Evolutionary conservation across 768 basidiomycete species (phyloP), one percentile per base, ranked within the genome.

Genomic region (Suillus bovinus): DNA sequence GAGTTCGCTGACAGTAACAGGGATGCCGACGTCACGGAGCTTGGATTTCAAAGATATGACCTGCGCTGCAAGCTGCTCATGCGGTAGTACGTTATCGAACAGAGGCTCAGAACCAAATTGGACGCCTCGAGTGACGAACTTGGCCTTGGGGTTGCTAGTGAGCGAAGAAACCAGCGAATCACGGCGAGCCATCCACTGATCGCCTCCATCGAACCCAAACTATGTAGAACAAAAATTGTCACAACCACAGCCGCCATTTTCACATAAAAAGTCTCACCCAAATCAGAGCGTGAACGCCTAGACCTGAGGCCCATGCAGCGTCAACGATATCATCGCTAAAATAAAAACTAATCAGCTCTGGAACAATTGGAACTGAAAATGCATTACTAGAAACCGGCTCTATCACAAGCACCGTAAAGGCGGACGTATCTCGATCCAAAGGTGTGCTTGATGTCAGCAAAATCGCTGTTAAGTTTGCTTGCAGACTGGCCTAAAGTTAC

Each of bases 101-200:
- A 90, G 75, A 1, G 88, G 88, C 67, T 90, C 89, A 0, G 87
- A 87, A 36, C 89, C 89, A 65, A 90, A 90, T 63, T 90, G 88
- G 4, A 90, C 73, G 1, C 76, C 85, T 22, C 87, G 83, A 1
- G 86, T 88, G 29, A 89, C 82, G 59, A 84, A 89, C 64, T 84
- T 83, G 17, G 86, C 87, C 64, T 82, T 86, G 2, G 81, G 79
- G 60, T 88, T 89, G 2, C 82, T 81, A 60, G 82, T 84, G 31
- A 89, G 79, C 0, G 78, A 77, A 24, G 70, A 73, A 44, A 89
- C 73, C 53, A 89, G 79, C 3, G 72, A 71, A 65, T 87, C 79
- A 11, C 86, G 81, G 31, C 86, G 82, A 3, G 76, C 72, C 60
- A 77, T 76, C 85, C 86, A 90, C 63, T 81, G 67, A 65, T 84